Conservation (phyloP, 2,329 filamentous ascomycete species). For the Aspergillus tamarii region DNA sequence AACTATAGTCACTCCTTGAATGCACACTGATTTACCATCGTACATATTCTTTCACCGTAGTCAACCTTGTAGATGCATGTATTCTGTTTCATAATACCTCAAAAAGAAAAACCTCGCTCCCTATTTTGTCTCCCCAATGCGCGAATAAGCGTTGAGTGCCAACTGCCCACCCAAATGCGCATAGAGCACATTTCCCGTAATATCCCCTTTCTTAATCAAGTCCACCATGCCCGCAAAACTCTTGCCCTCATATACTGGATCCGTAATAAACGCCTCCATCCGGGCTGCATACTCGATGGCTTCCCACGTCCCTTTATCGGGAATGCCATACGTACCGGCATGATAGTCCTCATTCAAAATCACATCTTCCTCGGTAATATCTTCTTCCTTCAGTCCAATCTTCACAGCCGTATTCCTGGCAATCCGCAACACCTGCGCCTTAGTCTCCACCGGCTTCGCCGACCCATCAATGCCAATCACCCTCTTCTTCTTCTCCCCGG, state of each 20-base stretch:
- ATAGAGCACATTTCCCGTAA: conserved; percentile 69
- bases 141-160: conserved; percentile 69
- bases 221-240: conserved; percentile 73
- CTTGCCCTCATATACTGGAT: conserved; percentile 78
- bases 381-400: conserved; percentile 63
- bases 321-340: conserved; percentile 69
- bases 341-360: conserved; percentile 68
- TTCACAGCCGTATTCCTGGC: conserved; percentile 64
- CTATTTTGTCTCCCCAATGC: conserved; percentile 34
- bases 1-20: conserved; percentile 35
- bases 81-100: conserved; percentile 8
- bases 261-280: conserved; percentile 73
- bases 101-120: too few species aligned
- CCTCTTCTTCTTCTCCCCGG: conserved; percentile 47
- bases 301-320: conserved; percentile 66
- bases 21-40: not conserved
- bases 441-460: conserved; percentile 62
- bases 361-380: conserved; percentile 66
- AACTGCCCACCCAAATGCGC: conserved; percentile 72
- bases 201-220: conserved; percentile 65
- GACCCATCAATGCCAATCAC: conserved; percentile 70
- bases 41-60: not conserved
- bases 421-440: conserved; percentile 68
- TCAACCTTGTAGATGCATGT: not conserved
- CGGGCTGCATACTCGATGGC: conserved; percentile 70